These are phyloP conservation scores for Populus pruinosa DNA, from an alignment of 345 rosid species.

Conservation along the genomic window DNA sequence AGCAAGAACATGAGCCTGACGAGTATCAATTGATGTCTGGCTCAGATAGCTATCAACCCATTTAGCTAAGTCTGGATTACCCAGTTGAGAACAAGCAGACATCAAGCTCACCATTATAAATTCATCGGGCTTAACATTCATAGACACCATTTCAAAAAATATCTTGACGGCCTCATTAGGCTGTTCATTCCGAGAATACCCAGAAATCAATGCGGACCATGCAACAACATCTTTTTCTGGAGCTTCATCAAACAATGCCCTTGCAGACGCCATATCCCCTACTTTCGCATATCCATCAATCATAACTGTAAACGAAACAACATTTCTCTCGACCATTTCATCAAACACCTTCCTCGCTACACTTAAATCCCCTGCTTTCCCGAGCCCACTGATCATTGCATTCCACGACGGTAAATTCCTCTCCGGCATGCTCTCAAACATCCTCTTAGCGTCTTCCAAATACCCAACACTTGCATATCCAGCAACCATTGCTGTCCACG, in stretches of 20 bases:
- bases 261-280: slow-evolving; percentile 46
- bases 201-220: slow-evolving; percentile 63
- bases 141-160: slow-evolving; percentile 36
- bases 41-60: slow-evolving; percentile 52
- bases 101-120: slow-evolving; percentile 32
- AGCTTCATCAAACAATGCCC: slow-evolving; percentile 47
- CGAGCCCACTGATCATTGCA: slow-evolving; percentile 49
- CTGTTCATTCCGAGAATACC: slow-evolving; percentile 59
- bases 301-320: slow-evolving; percentile 39
- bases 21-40: slow-evolving; percentile 30
- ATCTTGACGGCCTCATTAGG: slow-evolving; percentile 46
- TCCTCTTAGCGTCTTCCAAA: slow-evolving; percentile 41
- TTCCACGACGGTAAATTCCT: slow-evolving; percentile 61
- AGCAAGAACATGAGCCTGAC: slow-evolving; percentile 47
- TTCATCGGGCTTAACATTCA: slow-evolving; percentile 53
- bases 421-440: slow-evolving; percentile 56
- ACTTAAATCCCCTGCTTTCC: slow-evolving; percentile 45
- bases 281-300: slow-evolving; percentile 50
- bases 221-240: slow-evolving; percentile 44
- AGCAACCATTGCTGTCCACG: slow-evolving; percentile 74
- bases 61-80: slow-evolving; percentile 53
- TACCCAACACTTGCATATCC: slow-evolving; percentile 52
- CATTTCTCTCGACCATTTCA: slow-evolving; percentile 37
- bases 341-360: slow-evolving; percentile 30
- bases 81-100: slow-evolving; percentile 72